These are phyloP conservation scores for Kalanchoe fedtschenkoi DNA, from an alignment of 164 flowering plant genomes.

Conservation along the genomic window DNA sequence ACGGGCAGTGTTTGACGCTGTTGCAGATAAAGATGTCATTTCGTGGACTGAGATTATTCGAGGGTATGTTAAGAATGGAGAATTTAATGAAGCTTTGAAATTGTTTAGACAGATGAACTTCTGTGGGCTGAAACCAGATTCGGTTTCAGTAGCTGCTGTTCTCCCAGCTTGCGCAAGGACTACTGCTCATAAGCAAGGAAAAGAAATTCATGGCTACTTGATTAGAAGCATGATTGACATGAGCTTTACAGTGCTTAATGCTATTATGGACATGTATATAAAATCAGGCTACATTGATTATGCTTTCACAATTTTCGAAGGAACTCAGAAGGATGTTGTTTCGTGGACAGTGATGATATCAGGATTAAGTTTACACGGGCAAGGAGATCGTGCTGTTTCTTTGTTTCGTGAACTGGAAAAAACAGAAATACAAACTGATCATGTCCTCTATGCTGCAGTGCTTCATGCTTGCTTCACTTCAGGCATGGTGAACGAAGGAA, in stretches of 20 bases:
- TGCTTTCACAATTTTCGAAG: conserved; percentile 35
- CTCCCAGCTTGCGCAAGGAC: conserved; percentile 69
- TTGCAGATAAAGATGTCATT: conserved; percentile 39
- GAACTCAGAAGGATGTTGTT: conserved; percentile 34
- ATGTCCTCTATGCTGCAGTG: conserved; percentile 27
- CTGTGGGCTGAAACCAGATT: conserved; percentile 40
- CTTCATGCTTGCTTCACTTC: conserved; percentile 53
- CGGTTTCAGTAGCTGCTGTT: conserved; percentile 32
- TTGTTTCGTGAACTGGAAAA: conserved; percentile 37
- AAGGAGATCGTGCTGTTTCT: conserved; percentile 38
- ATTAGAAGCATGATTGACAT: conserved; percentile 26
- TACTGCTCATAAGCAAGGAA: conserved; percentile 48
- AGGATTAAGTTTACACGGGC: conserved; percentile 60
- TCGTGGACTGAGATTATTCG: conserved; percentile 52
- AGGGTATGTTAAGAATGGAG: conserved; percentile 50
- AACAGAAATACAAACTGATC: conserved; percentile 20
- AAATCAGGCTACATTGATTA: conserved; percentile 48
- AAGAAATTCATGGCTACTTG: conserved; percentile 50
- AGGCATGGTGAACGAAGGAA: conserved; percentile 44
- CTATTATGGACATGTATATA: conserved; percentile 60
- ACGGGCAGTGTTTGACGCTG: conserved; percentile 32
- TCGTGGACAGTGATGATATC: conserved; percentile 70
- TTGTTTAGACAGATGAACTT: conserved; percentile 40
- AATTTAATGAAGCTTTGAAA: conserved; percentile 50
- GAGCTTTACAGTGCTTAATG: conserved; percentile 34